These are phyloP conservation scores for Fusarium sp. DNA, from an alignment of 2,329 filamentous ascomycete genomes.

Conservation along the genomic window DNA sequence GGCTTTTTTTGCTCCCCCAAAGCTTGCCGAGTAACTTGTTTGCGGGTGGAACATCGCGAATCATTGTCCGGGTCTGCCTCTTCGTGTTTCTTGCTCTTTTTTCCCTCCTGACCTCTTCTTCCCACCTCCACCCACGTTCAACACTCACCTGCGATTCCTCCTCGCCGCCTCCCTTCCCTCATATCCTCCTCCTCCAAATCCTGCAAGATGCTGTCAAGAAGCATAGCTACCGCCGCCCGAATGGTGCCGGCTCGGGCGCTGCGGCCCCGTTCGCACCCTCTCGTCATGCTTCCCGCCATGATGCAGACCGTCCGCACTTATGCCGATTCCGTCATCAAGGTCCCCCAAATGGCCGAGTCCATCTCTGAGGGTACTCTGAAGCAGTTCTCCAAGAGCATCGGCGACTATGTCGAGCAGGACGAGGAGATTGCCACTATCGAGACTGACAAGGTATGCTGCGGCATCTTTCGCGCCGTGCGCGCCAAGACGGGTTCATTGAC, in stretches of 20 bases:
- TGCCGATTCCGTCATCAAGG: constrained; percentile 89
- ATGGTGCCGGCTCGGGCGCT: constrained; percentile 57
- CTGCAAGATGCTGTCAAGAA: constrained; percentile 58
- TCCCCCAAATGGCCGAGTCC: constrained; percentile 98
- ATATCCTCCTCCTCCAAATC: constrained; percentile 7
- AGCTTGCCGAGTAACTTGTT: constrained; percentile 30
- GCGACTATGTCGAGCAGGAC: constrained; percentile 93
- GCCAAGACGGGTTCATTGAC: constrained; percentile 13
- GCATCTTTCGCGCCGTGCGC: background rate
- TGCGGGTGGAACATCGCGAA: constrained; percentile 26
- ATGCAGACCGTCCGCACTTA: constrained; percentile 70
- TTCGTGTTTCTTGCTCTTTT: constrained; percentile 27
- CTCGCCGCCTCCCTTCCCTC: background rate
- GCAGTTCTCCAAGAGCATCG: constrained; percentile 92
- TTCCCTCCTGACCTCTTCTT: constrained; percentile 35
- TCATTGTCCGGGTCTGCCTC: constrained; percentile 35
- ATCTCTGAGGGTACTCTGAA: constrained; percentile 98
- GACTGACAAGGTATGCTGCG: constrained; percentile 85
- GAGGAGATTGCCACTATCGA: constrained; percentile 99
- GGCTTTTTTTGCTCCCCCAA: constrained; percentile 23
- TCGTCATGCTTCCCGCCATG: constrained; percentile 60
- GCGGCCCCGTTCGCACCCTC: constrained; percentile 45
- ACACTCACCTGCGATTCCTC: constrained; percentile 12
- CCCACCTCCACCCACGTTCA: constrained; percentile 22
- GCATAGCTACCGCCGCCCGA: constrained; percentile 57